Base-by-base conservation (phyloP, 768 basidiomycete species). In the Dentipellis sp. region DNA sequence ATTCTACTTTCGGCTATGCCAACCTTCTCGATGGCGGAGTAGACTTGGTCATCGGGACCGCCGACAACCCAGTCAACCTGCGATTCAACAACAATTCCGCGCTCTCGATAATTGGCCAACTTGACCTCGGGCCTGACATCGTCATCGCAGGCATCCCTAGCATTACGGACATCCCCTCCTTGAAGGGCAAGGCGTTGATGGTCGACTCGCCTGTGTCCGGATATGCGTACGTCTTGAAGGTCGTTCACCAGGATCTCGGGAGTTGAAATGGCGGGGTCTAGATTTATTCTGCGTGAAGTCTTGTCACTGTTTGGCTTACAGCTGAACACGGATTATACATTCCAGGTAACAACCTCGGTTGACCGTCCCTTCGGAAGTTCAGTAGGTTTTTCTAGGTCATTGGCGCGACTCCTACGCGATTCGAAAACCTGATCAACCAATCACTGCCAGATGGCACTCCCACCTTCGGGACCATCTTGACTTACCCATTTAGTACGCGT, bases 371-470 rank as follows among this genome's bases (percentile, higher is more conserved):
- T n/a, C n/a, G n/a, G n/a, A n/a, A n/a, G n/a, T n/a, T n/a, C n/a
- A n/a, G n/a, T 42, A n/a, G n/a, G n/a, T 7, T 45, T 45, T 14
- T 19, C 14, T 17, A 45, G 42, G 42, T 45, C 1, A 10, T 45
- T 14, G 42, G 42, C 16, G 12, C 42, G 4, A 45, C n/a, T 10
- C 42, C 42, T 19, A 45, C n/a, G 12, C 54, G 54, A 8, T 55
- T 55, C 46, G 48, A 48, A 8, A 12, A 17, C 21, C 35, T 55
- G 22, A 40, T 3, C 29, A 50, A 34, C 9, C 46, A 46, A 14
- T 55, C 54, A 9, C 54, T 55, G 1, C 45, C 54, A 23, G 54
- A 55, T 29, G 54, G 54, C 17, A 55, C 54, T 9, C 45, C 54
- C 16, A 36, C 35, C 23, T 48, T 55, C 29, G 54, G 46, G 7